Evolutionary conservation across 306 rosid genomes (phyloP).

Genomic region (Urtica urens): DNA sequence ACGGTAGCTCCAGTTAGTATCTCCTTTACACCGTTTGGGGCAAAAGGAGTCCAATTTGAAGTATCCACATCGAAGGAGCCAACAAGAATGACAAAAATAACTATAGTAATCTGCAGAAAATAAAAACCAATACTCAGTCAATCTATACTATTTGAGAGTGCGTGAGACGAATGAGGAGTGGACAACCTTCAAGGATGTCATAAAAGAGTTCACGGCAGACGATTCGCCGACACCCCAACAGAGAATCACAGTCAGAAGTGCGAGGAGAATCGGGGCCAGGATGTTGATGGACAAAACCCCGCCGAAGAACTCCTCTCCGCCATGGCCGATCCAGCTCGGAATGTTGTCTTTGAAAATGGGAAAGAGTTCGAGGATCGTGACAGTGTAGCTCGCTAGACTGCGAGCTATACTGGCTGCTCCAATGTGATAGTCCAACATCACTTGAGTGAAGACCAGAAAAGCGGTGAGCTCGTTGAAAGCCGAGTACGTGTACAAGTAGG

Average conservation of each 20-base stretch:
- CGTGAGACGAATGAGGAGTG: constrained; percentile 13
- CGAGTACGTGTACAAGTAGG: constrained; percentile 78
- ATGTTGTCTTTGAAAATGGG: constrained; percentile 66
- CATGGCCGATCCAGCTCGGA: constrained; percentile 88
- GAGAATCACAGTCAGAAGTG: constrained; percentile 59
- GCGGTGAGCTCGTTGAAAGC: constrained; percentile 93
- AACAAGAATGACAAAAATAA: constrained; percentile 51
- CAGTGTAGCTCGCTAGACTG: constrained; percentile 74
- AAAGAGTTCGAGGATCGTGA: constrained; percentile 61
- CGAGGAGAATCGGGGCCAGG: constrained; percentile 78
- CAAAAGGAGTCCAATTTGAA: constrained; percentile 97
- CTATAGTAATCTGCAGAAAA: constrained; percentile 62
- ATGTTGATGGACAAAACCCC: constrained; percentile 72
- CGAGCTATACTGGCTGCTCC: constrained; percentile 98
- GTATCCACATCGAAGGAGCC: constrained; percentile 90
- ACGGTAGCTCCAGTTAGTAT: constrained; percentile 91
- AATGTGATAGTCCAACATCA: constrained; percentile 94
- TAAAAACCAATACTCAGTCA: neutral
- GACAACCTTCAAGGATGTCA: constrained; percentile 90
- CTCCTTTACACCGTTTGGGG: constrained; percentile 60
- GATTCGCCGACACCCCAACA: constrained; percentile 81
- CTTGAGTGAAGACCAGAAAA: constrained; percentile 83
- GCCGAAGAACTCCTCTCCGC: constrained; percentile 53
- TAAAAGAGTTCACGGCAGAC: constrained; percentile 60
- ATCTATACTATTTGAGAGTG: constrained; percentile 6